Evolutionary conservation across 352 stramenopile genomes (phyloP), one percentile per base, ranked within the genome.

Genomic region (Aphanomyces cochlioides): DNA sequence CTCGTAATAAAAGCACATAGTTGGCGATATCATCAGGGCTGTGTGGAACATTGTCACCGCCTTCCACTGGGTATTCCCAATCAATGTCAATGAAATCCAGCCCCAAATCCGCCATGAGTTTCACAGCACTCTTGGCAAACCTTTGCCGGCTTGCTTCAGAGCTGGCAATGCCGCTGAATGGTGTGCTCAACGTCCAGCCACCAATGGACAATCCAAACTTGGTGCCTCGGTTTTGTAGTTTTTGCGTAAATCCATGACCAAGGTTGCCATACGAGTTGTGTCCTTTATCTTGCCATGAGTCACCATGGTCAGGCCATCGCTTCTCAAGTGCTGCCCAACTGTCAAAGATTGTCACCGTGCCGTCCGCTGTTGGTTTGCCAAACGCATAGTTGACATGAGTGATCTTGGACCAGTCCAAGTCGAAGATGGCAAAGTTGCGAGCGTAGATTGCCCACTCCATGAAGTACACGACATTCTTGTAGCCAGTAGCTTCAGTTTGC

Each of bases 341-440:
- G 56, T 64, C 56, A 38, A 47, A 64, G 36, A 64, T 47, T 15
- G n/a, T 38, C 36, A 64, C 36, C 7, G 56, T 64, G 36, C 56
- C 56, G 36, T 64, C 56, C 3, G 13, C 63, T 61, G 36, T 43
- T 3, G 63, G 63, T 36, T 37, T 58, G 15, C 36, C 63, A 43
- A 69, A 69, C 10, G 63, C 63, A 19, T 69, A 69, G 37, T 69
- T 69, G 47, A 69, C 63, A 28, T 69, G 63, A 15, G 63, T 69
- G 50, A 36, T 69, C n/a, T 47, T 43, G 19, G 63, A 69, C 63
- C 63, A 69, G 50, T 69, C 63, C 36, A 69, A 47, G 37, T 69
- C 47, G 50, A 47, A 47, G 19, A 69, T 69, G 37, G 36, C 36
- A 43, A 69, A 69, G 50, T 69, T 47, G 50, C 63, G 63, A 12